Base-by-base conservation (phyloP, 1,284 basidiomycete species). In the Tetrapyrgos nigripes region DNA sequence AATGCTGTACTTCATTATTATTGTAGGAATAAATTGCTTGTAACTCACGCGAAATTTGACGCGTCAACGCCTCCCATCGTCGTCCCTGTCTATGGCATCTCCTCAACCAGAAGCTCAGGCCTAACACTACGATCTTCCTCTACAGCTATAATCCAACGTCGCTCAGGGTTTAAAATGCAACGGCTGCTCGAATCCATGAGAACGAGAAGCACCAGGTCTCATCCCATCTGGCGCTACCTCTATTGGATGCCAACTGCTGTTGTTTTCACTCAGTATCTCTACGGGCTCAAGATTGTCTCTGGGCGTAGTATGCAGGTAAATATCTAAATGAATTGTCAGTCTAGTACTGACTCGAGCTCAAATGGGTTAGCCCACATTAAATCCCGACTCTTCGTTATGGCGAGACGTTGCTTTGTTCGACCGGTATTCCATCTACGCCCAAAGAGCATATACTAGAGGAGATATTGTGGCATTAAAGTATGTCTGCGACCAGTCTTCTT, bases 291-390 rank as follows among this genome's bases (percentile, higher is more conserved):
- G 61, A 73, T 76, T 2, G 79, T 92, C 26, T 78, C 76, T 13
- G 90, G 90, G 1, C 75, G 83, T 50, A 91, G 89, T 66, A 92
- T 92, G 90, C 88, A 91, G 87, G 90, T 88, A 63, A 55, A 78
- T 50, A 48, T 19, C 27, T 49, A 13, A 17, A 27, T 5, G 59
- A 37, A 19, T 26, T 40, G 21, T 24, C 21, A n/a, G 9, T 46
- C 61, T 17, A 59, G 29, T 9, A 28, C 37, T 23, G 5, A 43
- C 23, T 26, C 29, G 23, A 19, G 21, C 26, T 4, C 14, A 13
- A 33, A 24, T 13, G 2, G 46, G 52, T 59, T 78, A 92, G 90
- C 90, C 91, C 47, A 91, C 88, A 28, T 77, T 92, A 55, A 92
- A 92, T 67, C 91, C 90, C 31, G 85, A 91, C 66, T 79, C 79